Evolutionary conservation across 805 yeast species (phyloP).

Genomic region (Zygotorulaspora sp.): DNA sequence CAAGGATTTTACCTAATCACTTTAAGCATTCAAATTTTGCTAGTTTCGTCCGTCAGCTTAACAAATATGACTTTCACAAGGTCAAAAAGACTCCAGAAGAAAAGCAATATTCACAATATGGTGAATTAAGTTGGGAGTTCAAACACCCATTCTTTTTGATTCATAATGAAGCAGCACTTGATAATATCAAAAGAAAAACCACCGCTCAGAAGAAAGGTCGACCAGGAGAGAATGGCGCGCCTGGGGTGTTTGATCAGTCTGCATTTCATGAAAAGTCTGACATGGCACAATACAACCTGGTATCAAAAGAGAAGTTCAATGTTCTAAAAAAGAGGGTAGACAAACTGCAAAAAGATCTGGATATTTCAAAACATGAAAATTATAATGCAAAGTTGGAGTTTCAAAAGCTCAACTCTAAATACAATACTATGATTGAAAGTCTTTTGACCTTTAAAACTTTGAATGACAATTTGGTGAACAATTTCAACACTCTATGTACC

Average conservation of each 20-base stretch:
- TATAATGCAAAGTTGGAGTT: conserved; percentile 34
- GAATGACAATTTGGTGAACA: conserved; percentile 52
- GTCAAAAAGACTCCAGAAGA: conserved; percentile 71
- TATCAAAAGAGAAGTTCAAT: conserved; percentile 26
- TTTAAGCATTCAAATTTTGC: conserved; percentile 95
- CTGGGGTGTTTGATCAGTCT: conserved; percentile 11
- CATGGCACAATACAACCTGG: conserved; percentile 24
- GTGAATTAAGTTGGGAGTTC: conserved; percentile 90
- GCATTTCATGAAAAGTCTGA: conserved; percentile 13
- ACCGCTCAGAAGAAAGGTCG: conserved; percentile 49
- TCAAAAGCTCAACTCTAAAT: conserved; percentile 48
- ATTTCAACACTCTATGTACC: conserved; percentile 47
- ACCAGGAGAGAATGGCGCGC: conserved; percentile 22
- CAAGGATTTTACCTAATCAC: conserved; percentile 81
- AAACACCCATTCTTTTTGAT: conserved; percentile 82
- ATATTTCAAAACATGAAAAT: conserved; percentile 22
- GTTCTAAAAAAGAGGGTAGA: conserved; percentile 35
- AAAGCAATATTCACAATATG: conserved; percentile 50
- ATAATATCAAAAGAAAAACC: conserved; percentile 80
- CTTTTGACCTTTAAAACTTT: conserved; percentile 51
- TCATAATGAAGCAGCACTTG: conserved; percentile 73
- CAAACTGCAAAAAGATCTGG: conserved; percentile 31
- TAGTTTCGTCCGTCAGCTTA: conserved; percentile 88
- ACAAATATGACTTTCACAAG: conserved; percentile 96
- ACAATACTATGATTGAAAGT: conserved; percentile 60